Percentiles rank a stretch among this genome's conserved stretches.
Conservation (phyloP, 306 rosid genomes). For the Senna tora region DNA sequence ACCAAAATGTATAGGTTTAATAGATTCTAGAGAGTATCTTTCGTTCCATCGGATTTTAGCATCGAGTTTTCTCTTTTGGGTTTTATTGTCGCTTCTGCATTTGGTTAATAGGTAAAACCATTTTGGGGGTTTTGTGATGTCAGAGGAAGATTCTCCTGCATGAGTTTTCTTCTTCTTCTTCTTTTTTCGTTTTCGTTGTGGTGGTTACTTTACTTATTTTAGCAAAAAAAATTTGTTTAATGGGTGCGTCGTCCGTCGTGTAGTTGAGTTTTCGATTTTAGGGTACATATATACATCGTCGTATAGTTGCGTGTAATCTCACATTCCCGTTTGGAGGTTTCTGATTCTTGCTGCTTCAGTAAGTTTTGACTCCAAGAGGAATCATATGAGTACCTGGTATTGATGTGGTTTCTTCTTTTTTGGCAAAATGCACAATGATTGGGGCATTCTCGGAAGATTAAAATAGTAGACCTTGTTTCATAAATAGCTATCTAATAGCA, state of each 20-base stretch:
- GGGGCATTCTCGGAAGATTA: background rate
- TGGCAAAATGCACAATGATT: background rate
- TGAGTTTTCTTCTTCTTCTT: background rate
- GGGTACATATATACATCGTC: too few species aligned
- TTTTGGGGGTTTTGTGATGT: slow-evolving; percentile 8
- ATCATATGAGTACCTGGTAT: background rate
- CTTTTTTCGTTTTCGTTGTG: background rate
- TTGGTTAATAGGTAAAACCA: background rate
- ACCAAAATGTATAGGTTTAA: background rate
- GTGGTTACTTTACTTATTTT: slow-evolving; percentile 3
- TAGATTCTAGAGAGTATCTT: background rate
- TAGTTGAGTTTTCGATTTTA: slow-evolving; percentile 23
- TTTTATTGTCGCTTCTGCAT: slow-evolving; percentile 16
- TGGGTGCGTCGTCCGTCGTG: background rate
- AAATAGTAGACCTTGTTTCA: background rate
- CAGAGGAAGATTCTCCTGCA: slow-evolving; percentile 16
- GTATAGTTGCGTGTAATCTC: background rate
- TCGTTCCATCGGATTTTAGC: background rate
- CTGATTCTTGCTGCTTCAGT: background rate
- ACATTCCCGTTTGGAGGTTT: slow-evolving; percentile 11
- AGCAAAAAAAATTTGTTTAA: background rate
- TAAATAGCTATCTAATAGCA: background rate
- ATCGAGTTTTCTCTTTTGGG: slow-evolving; percentile 9
- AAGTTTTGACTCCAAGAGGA: background rate
- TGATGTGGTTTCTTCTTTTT: background rate